Conservation (phyloP, 176 grass and related monocot genomes). For the Paspalum notatum region DNA sequence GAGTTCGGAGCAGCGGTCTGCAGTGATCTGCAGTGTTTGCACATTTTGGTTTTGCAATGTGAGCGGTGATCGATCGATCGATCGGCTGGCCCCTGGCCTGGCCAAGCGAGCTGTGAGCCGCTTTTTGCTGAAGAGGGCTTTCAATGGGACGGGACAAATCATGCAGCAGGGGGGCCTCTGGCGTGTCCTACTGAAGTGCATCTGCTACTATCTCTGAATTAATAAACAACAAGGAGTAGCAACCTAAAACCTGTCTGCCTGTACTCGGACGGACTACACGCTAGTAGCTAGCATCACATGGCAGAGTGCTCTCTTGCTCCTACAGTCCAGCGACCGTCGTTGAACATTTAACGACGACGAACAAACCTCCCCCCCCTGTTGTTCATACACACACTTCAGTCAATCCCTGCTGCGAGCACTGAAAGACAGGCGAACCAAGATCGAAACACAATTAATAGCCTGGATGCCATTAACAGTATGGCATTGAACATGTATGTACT, state of each 20-base stretch:
- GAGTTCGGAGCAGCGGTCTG: not conserved
- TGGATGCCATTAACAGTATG: not conserved
- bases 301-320: not conserved
- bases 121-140: constrained; percentile 12
- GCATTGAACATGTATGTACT: not conserved
- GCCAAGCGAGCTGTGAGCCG: not conserved
- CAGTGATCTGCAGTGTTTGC: constrained; percentile 33
- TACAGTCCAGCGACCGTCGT: too few species aligned
- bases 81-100: not conserved
- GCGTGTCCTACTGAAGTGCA: not conserved
- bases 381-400: too few species aligned
- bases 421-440: not conserved
- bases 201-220: not conserved
- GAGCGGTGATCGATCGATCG: not conserved
- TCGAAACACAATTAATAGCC: not conserved
- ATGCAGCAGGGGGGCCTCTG: constrained; percentile 9
- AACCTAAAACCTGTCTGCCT: not conserved
- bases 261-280: not conserved
- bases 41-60: not conserved
- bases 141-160: constrained; percentile 44
- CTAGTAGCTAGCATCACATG: not conserved
- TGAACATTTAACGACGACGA: too few species aligned
- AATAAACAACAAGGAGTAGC: not conserved
- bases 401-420: too few species aligned
- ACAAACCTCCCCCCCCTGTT: too few species aligned